phyloP scores from a whole-genome alignment of 257 asterid genomes.

The Petrea volubilis region DNA sequence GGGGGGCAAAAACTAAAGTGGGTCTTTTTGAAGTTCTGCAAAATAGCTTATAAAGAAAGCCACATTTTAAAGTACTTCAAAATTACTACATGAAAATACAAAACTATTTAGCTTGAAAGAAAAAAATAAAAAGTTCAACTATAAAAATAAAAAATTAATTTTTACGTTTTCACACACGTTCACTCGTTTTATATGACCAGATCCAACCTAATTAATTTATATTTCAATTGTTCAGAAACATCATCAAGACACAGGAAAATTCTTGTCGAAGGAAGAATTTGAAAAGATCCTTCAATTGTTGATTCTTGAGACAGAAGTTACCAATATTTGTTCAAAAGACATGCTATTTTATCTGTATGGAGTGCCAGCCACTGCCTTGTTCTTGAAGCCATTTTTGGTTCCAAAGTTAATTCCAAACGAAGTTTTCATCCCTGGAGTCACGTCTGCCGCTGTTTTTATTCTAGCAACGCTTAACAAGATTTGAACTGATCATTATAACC shows the following conservation, averaged over 20 bases:
- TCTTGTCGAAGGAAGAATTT: constrained; percentile 46
- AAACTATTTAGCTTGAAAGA: no score
- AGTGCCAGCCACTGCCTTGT: constrained; percentile 45
- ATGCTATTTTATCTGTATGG: constrained; percentile 47
- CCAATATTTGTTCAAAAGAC: constrained; percentile 56
- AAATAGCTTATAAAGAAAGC: no score
- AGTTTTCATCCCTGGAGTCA: constrained; percentile 54
- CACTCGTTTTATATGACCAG: no score
- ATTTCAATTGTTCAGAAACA: constrained; percentile 40
- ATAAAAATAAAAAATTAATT: no score
- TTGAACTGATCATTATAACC: constrained; percentile 21
- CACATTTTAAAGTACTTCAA: no score
- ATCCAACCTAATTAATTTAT: not conserved
- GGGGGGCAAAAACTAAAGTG: no score
- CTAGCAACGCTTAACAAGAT: constrained; percentile 61
- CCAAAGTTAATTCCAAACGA: constrained; percentile 52
- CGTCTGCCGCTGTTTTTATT: constrained; percentile 62
- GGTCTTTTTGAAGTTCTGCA: no score
- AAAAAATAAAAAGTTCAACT: no score
- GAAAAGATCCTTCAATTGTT: constrained; percentile 40
- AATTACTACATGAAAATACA: no score
- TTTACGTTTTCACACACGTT: no score
- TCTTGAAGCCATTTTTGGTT: constrained; percentile 43
- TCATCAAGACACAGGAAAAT: constrained; percentile 35
- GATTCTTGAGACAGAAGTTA: constrained; percentile 45